phyloP scores from a whole-genome alignment of 1,139 yeast species.

The Martiniozyma asiatica region DNA sequence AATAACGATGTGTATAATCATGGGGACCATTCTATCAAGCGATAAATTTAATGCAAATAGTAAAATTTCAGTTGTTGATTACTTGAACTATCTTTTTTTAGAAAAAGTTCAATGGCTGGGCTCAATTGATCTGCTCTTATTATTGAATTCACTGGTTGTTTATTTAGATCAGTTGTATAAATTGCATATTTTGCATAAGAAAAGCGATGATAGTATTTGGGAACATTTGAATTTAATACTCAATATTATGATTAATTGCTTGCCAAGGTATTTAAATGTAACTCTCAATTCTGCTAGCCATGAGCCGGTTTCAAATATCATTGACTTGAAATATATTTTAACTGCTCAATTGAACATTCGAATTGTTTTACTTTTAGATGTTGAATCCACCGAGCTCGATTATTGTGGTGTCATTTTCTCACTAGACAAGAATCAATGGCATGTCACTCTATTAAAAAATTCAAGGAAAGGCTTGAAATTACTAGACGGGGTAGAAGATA shows the following conservation, averaged over 20 bases:
- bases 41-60: conserved; percentile 1
- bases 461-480: background rate
- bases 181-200: conserved; percentile 1
- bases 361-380: too few species aligned
- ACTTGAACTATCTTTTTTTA: conserved; percentile 14
- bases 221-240: conserved; percentile 13
- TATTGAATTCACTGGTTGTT: conserved; percentile 11
- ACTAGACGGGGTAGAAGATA: background rate
- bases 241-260: conserved; percentile 12
- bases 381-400: conserved; percentile 11
- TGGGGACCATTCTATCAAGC: conserved; percentile 10
- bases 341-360: too few species aligned
- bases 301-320: too few species aligned
- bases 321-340: too few species aligned
- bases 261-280: too few species aligned
- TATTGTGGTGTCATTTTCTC: conserved; percentile 12
- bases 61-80: conserved; percentile 11
- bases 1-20: conserved; percentile 8
- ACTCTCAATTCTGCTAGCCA: too few species aligned
- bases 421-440: background rate
- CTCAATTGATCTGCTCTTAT: conserved; percentile 10
- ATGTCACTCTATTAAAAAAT: background rate
- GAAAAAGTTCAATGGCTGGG: conserved; percentile 9
- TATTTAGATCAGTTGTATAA: conserved; percentile 7
- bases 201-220: conserved; percentile 5